A percentile compares a stretch with the other conserved stretches of the same genome.
Evolutionary conservation across 1,284 basidiomycete genomes (phyloP).

Genomic region (Xerocomus minutiporus): DNA sequence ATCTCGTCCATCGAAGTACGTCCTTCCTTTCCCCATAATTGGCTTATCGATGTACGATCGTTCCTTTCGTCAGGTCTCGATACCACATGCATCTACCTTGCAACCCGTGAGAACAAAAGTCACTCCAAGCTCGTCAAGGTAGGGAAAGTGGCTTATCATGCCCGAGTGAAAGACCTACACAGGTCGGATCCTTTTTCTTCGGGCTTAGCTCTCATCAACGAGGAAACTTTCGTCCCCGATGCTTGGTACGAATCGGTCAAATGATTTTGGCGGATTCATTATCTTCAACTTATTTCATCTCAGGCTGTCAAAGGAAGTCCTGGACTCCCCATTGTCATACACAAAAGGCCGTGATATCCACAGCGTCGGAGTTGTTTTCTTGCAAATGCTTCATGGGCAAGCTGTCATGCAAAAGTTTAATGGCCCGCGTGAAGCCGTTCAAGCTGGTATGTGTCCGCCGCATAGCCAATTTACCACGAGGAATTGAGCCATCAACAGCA

Average conservation of each 20-base stretch:
- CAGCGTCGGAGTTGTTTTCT: constrained; percentile 62
- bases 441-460: constrained; percentile 35
- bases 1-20: constrained; percentile 62
- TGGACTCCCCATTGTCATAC: constrained; percentile 67
- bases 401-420: constrained; percentile 51
- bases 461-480: neutral
- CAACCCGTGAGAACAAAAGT: constrained; percentile 43
- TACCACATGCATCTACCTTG: constrained; percentile 55
- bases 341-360: constrained; percentile 71
- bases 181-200: constrained; percentile 66
- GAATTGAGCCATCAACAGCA: constrained; percentile 34
- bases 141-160: constrained; percentile 58
- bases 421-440: constrained; percentile 43
- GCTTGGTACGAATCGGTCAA: constrained; percentile 46
- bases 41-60: neutral
- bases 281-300: neutral
- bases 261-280: neutral
- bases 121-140: constrained; percentile 62
- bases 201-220: constrained; percentile 34
- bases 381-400: constrained; percentile 74
- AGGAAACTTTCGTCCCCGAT: constrained; percentile 48
- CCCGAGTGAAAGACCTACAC: constrained; percentile 64
- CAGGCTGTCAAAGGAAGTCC: constrained; percentile 64
- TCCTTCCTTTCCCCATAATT: neutral
- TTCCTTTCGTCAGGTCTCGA: constrained; percentile 43